Base-by-base conservation (phyloP, 371 early-diverging fungal genomes). In the Phascolomyces articulosus region DNA sequence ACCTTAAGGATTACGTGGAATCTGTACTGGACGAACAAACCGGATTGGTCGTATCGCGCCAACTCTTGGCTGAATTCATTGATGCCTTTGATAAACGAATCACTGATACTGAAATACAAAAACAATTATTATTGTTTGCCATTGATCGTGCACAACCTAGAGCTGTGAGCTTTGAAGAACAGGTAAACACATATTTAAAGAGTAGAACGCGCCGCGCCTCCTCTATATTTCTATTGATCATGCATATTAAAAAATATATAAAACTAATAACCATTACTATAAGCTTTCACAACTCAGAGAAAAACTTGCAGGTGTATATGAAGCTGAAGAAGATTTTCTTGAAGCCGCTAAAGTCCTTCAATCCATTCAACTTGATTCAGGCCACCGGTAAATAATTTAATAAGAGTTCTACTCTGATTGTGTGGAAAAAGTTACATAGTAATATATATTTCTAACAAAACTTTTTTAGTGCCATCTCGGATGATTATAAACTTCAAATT, bases 121-220 rank as follows among this genome's bases (percentile, higher is more conserved):
- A 84, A 58, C 72, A 76, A n/a, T 70, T 87, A 11, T 72, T 86
- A 27, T 66, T 74, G 13, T 86, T 77, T 73, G 85, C 85, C 18
- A 80, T 90, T 53, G 85, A 85, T 0, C 80, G 74, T 48, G 82
- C 90, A 23, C 85, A 89, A 61, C 75, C 84, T 11, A 78, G 95
- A 54, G 82, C 87, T 16, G 93, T 93, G n/a, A 90, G 92, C 34
- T 95, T 93, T 76, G 95, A 95, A 71, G 95, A 95, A 69, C 92
- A 91, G 82, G 95, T 91, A 74, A 28, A n/a, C n/a, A n/a, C n/a
- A n/a, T n/a, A n/a, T n/a, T n/a, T n/a, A 24, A 49, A 26, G 21
- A 24, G 4, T 6, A 34, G n/a, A 34, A 16, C 28, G 27, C 40
- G 38, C 44, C 20, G 40, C 55, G 24, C 26, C 23, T 10, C 3